Base-by-base conservation (phyloP, 306 rosid species). In the Carpinus fangiana region DNA sequence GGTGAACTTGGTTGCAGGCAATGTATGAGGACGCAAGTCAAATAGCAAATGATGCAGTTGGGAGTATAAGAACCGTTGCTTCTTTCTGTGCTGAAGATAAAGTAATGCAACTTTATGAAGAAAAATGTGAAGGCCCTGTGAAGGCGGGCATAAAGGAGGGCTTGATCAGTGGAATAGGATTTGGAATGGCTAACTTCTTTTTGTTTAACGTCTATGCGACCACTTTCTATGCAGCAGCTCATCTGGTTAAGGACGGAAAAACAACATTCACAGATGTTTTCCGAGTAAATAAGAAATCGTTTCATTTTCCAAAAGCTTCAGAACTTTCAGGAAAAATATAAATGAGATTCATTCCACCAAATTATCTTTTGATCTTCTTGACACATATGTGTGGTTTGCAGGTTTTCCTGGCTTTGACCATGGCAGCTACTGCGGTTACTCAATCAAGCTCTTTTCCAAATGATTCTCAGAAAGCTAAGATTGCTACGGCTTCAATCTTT, bases 21-120 rank as follows among this genome's bases (percentile, higher is more conserved):
- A 91, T 78, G 98, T 93, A 93, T 23, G 98, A 91, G 85, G 97
- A 91, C 43, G 98, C 97, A 8, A 93, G 97, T 72, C 98, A 91
- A 81, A 93, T 93, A 51, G 98, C 97, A 12, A 91, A 85, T 67
- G 98, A 93, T 72, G 98, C 97, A 2, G 97, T 93, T 61, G 97
- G 98, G 54, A 89, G 98, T 73, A 91, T 93, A 83, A 90, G 98
- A 82, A 93, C 97, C 0, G 93, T 93, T 45, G 90, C 97, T 76
- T 93, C 98, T 46, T 93, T 91, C 75, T 90, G 98, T 76, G 94
- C 97, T 2, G 98, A 93, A 84, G 95, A 87, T 73, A 91, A 90
- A 81, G 98, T 93, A 73, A 90, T 91, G 97, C 96, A 91, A 77
- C 81, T 90, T 13, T 93, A 93, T 72, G 72, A 80, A 66, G 87